phyloP scores from a whole-genome alignment of 352 stramenopile genomes.

The Phytophthora fragariae region DNA sequence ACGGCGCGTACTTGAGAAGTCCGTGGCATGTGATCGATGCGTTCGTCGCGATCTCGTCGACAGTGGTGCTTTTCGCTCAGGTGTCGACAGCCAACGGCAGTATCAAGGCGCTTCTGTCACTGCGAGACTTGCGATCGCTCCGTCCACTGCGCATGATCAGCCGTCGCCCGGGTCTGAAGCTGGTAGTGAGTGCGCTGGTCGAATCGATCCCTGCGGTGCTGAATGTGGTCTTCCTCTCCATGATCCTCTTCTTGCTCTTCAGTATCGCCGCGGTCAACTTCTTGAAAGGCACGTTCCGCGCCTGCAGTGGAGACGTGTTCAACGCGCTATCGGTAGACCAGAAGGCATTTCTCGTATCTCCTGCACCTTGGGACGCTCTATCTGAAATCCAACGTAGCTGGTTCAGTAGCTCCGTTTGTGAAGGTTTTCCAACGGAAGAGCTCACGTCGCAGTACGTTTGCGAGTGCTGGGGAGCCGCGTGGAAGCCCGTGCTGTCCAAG shows the following conservation, averaged over 20 bases:
- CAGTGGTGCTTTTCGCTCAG: conserved; percentile 38
- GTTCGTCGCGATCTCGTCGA: conserved; percentile 80
- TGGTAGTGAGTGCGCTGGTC: conserved; percentile 92
- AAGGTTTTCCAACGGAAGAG: conserved; percentile 36
- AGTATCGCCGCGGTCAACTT: conserved; percentile 94
- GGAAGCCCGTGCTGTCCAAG: conserved; percentile 49
- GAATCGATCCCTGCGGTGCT: conserved; percentile 83
- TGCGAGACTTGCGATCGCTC: conserved; percentile 84
- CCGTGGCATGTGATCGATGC: conserved; percentile 91
- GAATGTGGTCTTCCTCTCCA: conserved; percentile 89
- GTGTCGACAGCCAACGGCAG: conserved; percentile 17
- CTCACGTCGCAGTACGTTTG: conserved; percentile 75
- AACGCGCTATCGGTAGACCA: conserved; percentile 42
- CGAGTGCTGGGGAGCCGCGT: conserved; percentile 55
- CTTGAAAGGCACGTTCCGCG: conserved; percentile 89
- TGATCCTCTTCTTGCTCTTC: conserved; percentile 94
- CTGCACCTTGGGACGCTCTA: conserved; percentile 44
- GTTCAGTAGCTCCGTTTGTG: conserved; percentile 53
- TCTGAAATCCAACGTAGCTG: conserved; percentile 41
- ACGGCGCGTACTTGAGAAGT: conserved; percentile 75
- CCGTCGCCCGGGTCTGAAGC: conserved; percentile 74
- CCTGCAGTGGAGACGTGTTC: conserved; percentile 71
- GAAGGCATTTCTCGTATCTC: conserved; percentile 48
- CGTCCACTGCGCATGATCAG: conserved; percentile 91
- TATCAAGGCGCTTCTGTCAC: conserved; percentile 72